phyloP scores from a whole-genome alignment of 129 eudicot genomes.

The Mikania micrantha region DNA sequence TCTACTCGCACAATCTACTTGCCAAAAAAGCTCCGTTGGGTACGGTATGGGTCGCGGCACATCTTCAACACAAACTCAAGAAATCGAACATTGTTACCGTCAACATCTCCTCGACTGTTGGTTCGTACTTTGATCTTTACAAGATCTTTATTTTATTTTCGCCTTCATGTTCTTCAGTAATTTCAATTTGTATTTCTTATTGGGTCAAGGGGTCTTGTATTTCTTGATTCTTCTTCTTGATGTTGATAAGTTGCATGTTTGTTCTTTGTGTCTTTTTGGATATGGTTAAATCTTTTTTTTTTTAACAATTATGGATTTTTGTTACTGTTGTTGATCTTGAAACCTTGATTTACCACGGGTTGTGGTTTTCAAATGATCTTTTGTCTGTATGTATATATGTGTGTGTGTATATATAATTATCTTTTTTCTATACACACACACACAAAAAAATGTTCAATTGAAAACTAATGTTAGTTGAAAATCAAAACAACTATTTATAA shows the following conservation, averaged over 20 bases:
- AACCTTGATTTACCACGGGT: neutral
- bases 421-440: no score
- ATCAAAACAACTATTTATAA: no score
- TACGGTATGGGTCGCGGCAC: constrained; percentile 93
- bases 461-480: no score
- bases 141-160: neutral
- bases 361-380: no score
- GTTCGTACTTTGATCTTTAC: constrained; percentile 28
- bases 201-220: neutral
- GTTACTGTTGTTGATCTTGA: neutral
- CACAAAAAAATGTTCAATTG: no score
- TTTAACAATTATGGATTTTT: neutral
- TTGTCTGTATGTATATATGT: no score
- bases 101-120: constrained; percentile 76
- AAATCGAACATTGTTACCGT: constrained; percentile 67
- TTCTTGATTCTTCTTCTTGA: neutral
- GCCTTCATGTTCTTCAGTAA: neutral
- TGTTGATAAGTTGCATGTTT: no score
- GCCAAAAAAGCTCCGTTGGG: constrained; percentile 91
- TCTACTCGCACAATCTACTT: constrained; percentile 79
- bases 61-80: constrained; percentile 70
- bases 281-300: neutral
- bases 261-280: no score
- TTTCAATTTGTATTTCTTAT: neutral
- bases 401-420: no score